Base-by-base conservation (phyloP, 2,329 filamentous ascomycete species). In the Leptosphaerulina australis region DNA sequence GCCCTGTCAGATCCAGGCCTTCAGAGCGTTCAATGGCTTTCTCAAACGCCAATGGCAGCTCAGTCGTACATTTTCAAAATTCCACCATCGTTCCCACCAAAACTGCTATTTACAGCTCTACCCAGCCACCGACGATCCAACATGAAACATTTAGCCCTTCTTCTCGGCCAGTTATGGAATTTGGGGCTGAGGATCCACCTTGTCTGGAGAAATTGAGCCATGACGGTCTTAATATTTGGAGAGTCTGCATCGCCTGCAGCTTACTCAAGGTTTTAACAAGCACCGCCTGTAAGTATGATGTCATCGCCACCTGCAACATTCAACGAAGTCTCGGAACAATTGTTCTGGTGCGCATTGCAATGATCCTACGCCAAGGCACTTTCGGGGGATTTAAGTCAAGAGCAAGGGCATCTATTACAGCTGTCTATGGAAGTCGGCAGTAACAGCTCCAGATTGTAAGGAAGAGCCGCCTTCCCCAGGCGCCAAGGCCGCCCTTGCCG, bases 61-160 rank as follows among this genome's bases (percentile, higher is more conserved):
- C 31, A 36, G 31, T 20, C 35, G 50, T 30, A n/a, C 18, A 24
- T 8, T 26, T 35, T 35, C 11, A n/a, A 31, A 20, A 30, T 10
- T 43, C 28, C 20, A 38, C 37, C 36, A 31, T 18, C 20, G 29
- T 28, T 29, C 31, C n/a, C 18, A 14, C 21, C 25, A 7, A 14
- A 12, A 25, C 11, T 36, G 21, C 48, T 53, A 53, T 45, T 49
- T 48, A 40, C 44, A 44, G 43, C 49, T 18, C 9, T 25, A 18
- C 17, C n/a, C 33, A 52, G 46, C 40, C 46, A 49, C 34, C 31
- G 50, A 45, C 46, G 47, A 56, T 53, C 50, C 25, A 41, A 44
- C 33, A 24, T 54, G 53, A 62, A 60, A 59, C 59, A 28, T 43
- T 46, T 20, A 39, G 37, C 47, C 44, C 36, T 29, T 50, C 35